phyloP scores from a whole-genome alignment of 345 rosid genomes.

The Excoecaria agallocha region DNA sequence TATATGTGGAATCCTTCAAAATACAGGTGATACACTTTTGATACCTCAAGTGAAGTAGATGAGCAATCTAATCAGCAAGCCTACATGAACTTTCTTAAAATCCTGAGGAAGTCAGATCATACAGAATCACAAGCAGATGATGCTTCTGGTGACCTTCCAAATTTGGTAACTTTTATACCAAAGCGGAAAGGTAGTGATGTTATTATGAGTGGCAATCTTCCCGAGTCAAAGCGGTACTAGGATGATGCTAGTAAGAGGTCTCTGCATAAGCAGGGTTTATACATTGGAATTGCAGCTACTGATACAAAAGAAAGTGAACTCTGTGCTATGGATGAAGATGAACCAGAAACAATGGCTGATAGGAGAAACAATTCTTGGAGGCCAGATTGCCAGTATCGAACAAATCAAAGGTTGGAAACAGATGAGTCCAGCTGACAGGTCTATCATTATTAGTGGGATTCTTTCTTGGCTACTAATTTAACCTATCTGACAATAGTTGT shows the following conservation, averaged over 20 bases:
- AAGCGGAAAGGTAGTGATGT: slow-evolving; percentile 28
- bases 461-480: not conserved
- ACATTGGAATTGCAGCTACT: slow-evolving; percentile 11
- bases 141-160: slow-evolving; percentile 21
- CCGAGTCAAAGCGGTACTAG: slow-evolving; percentile 22
- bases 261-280: slow-evolving; percentile 3
- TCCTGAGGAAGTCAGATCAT: slow-evolving; percentile 11
- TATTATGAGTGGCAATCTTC: slow-evolving; percentile 18
- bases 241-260: slow-evolving; percentile 30
- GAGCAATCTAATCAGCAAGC: slow-evolving; percentile 25
- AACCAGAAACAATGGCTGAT: slow-evolving; percentile 18
- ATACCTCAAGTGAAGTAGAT: slow-evolving; percentile 19
- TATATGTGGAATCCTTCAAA: slow-evolving; percentile 30
- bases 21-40: slow-evolving; percentile 23
- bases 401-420: slow-evolving; percentile 37
- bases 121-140: slow-evolving; percentile 12
- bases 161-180: slow-evolving; percentile 26
- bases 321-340: slow-evolving; percentile 23
- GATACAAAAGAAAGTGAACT: slow-evolving; percentile 7
- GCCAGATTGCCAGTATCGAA: slow-evolving; percentile 57
- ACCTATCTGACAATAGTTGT: not conserved
- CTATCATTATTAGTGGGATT: not conserved
- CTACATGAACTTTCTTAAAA: slow-evolving; percentile 21
- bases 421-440: slow-evolving; percentile 27
- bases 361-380: slow-evolving; percentile 22